These are phyloP conservation scores for Sporothrix pseudoabietina DNA, from an alignment of 2,329 filamentous ascomycete species.

Conservation along the genomic window DNA sequence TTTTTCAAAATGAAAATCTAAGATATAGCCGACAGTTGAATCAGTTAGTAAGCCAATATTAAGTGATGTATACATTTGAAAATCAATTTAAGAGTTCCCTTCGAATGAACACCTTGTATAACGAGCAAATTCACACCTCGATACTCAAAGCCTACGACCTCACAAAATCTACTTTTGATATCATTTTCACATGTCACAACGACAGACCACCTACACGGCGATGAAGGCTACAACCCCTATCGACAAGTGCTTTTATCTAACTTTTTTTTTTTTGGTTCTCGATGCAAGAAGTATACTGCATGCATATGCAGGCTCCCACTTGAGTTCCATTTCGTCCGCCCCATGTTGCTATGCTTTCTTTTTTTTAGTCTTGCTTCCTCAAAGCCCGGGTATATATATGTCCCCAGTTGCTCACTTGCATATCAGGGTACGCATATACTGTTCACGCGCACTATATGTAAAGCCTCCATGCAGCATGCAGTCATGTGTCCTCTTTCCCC, in stretches of 20 bases:
- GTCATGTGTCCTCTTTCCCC: background rate
- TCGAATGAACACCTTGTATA: no score
- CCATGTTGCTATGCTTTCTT: background rate
- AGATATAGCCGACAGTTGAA: no score
- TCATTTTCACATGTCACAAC: background rate
- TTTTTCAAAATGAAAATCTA: no score
- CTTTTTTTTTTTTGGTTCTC: background rate
- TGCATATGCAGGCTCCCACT: background rate
- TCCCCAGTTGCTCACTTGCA: background rate
- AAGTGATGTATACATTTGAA: no score
- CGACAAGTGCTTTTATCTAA: background rate
- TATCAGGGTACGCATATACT: background rate
- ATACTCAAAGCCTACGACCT: no score
- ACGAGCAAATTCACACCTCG: no score
- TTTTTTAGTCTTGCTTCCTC: background rate
- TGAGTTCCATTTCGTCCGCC: background rate
- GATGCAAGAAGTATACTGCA: background rate
- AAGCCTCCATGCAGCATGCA: background rate
- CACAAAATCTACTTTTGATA: background rate
- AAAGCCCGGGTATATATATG: background rate
- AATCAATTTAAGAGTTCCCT: no score
- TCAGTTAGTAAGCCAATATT: no score
- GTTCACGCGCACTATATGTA: background rate
- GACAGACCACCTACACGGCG: background rate
- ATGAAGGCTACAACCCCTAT: background rate